Evolutionary conservation across 2,329 filamentous ascomycete genomes (phyloP).

Genomic region (Emmonsiellopsis sp.): DNA sequence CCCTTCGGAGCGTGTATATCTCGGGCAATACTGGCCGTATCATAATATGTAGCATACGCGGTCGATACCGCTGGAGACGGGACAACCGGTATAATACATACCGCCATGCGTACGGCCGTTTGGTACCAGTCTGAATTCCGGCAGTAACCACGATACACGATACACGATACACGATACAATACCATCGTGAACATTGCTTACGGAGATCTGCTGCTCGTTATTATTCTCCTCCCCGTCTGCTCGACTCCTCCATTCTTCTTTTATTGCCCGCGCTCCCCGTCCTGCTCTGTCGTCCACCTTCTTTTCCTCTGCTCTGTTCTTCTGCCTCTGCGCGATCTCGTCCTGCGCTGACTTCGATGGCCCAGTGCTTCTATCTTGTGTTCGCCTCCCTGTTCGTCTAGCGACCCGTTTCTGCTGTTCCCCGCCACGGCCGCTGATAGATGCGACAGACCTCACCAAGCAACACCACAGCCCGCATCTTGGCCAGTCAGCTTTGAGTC

Average conservation of each 20-base stretch:
- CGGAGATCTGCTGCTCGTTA: background rate
- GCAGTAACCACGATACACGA: background rate
- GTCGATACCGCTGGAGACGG: too few relatives aligned
- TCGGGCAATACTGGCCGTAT: too few relatives aligned
- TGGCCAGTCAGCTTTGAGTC: background rate
- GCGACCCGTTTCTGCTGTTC: background rate
- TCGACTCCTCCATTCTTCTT: background rate
- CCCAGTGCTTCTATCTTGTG: background rate
- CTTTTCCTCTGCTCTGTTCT: background rate
- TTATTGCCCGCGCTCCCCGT: background rate
- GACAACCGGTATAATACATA: too few relatives aligned
- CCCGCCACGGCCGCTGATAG: background rate
- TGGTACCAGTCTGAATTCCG: too few relatives aligned
- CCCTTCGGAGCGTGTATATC: too few relatives aligned
- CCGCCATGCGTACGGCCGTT: too few relatives aligned
- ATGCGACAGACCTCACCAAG: background rate
- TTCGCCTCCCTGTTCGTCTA: background rate
- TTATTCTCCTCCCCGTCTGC: background rate
- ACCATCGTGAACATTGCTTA: background rate
- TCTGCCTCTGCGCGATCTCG: background rate
- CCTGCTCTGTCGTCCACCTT: background rate
- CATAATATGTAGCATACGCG: too few relatives aligned
- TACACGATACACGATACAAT: background rate
- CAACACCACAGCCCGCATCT: background rate
- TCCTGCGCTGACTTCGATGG: background rate